These are phyloP conservation scores for Porcisia hertigi DNA, from an alignment of 208 protist genomes.

Conservation along the genomic window DNA sequence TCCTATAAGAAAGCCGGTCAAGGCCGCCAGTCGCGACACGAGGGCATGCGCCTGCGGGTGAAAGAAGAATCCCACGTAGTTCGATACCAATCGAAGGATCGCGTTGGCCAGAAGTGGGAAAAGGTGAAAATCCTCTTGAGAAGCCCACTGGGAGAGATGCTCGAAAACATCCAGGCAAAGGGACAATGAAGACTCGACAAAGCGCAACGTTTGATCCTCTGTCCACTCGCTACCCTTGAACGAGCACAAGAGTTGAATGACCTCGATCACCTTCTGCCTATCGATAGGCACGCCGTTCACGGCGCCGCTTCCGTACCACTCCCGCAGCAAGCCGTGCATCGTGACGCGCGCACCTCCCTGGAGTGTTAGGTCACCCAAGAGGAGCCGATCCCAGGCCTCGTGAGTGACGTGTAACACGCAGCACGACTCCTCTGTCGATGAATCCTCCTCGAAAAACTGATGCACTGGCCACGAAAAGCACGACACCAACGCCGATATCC, in stretches of 20 bases:
- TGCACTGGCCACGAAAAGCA: conserved; percentile 79
- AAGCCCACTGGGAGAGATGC: conserved; percentile 17
- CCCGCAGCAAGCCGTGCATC: conserved; percentile 29
- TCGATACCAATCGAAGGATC: conserved; percentile 43
- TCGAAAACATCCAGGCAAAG: conserved; percentile 43
- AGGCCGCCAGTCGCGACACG: conserved; percentile 21
- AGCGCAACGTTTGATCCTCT: conserved; percentile 20
- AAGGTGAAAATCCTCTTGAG: conserved; percentile 26
- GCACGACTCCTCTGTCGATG: conserved; percentile 42
- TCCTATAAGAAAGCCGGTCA: conserved; percentile 43
- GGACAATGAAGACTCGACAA: conserved; percentile 29
- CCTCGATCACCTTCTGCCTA: conserved; percentile 36
- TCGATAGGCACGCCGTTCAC: conserved; percentile 25
- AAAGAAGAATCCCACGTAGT: conserved; percentile 41
- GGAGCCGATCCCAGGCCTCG: conserved; percentile 51
- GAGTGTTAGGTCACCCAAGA: conserved; percentile 31
- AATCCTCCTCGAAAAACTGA: conserved; percentile 81
- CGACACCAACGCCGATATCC: conserved; percentile 37
- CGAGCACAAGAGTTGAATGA: conserved; percentile 43
- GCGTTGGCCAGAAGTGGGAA: conserved; percentile 40
- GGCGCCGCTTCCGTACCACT: conserved; percentile 22
- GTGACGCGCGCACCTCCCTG: conserved; percentile 8
- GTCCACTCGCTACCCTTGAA: conserved; percentile 40
- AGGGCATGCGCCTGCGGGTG: conserved; percentile 18
- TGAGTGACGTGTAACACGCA: conserved; percentile 50